Evolutionary conservation across 306 rosid species (phyloP), one percentile per base, ranked within the genome.

Genomic region (Albizia julibrissin): DNA sequence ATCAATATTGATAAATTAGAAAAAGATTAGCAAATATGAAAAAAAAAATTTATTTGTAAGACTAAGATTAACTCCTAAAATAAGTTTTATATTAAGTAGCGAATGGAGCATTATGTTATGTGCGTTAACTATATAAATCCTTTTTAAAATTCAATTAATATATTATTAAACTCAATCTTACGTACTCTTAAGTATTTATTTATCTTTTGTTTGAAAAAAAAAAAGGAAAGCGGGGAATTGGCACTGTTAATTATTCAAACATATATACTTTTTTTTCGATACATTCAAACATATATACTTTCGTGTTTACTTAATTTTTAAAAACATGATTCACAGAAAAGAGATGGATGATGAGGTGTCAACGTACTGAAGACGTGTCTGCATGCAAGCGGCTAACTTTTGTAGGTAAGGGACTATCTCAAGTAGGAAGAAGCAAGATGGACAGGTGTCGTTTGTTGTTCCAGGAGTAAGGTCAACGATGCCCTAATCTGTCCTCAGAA

Each of bases 391-490:
- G 83, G 87, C 79, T 75, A 72, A 82, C 24, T 73, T 78, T 86
- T 80, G 42, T 79, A 56, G 84, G 86, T 29, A 29, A 77, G 75
- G 72, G 58, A 43, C 75, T 15, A 14, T 71, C 4, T 9, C 1
- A 5, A 1, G 33, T 10, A 62, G 31, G 10, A 73, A 58, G 39
- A 9, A 37, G 4, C 49, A 27, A n/a, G 21, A 26, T 39, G 14
- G 67, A 69, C 86, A 87, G 69, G 89, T 88, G 92, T 86, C 81
- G 59, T 69, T 69, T 85, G 75, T 33, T 77, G 80, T 61, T 80
- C 82, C 80, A 85, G 22, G 34, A 72, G 29, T 14, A 78, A 79
- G 78, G 95, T 90, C 94, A 89, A 89, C 85, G 74, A 70, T 71
- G 27, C 66, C 69, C 16, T 27, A 43, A 19, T 61, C 44, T 81